Evolutionary conservation across 306 rosid species (phyloP).

Genomic region (Luffa acutangula): DNA sequence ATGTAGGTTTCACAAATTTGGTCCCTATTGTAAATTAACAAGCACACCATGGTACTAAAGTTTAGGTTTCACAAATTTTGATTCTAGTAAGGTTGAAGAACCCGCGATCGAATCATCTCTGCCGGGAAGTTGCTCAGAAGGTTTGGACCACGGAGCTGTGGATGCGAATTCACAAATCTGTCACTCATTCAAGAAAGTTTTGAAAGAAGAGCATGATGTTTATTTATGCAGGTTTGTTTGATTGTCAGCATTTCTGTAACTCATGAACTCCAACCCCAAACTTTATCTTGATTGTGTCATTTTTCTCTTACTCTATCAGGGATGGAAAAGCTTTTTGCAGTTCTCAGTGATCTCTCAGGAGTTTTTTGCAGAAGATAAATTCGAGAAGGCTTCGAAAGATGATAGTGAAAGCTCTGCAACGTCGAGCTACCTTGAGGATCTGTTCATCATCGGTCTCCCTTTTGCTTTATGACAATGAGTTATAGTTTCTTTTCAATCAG

Average conservation of each 20-base stretch:
- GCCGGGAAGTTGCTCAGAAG: no score
- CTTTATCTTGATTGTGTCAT: constrained; percentile 5
- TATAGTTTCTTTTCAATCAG: constrained; percentile 15
- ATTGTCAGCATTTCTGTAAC: neutral
- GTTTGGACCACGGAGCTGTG: no score
- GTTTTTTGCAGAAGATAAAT: constrained; percentile 33
- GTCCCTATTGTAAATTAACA: no score
- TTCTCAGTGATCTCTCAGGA: constrained; percentile 34
- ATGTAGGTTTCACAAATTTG: no score
- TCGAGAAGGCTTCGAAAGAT: constrained; percentile 23
- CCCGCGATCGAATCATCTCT: no score
- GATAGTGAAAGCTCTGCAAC: constrained; percentile 37
- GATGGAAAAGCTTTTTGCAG: constrained; percentile 65
- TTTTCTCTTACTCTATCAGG: constrained; percentile 23
- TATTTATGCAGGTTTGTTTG: constrained; percentile 41
- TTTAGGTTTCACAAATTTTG: no score
- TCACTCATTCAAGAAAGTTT: no score
- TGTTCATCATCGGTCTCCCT: constrained; percentile 48
- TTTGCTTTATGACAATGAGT: constrained; percentile 20
- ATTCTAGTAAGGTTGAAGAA: no score
- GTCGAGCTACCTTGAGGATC: constrained; percentile 54
- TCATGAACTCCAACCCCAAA: neutral
- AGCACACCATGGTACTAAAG: no score
- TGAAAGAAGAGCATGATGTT: constrained; percentile 40
- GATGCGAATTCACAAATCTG: no score